Conservation (phyloP, 192 early-diverging fungal genomes). For the Entomortierella lignicola region DNA sequence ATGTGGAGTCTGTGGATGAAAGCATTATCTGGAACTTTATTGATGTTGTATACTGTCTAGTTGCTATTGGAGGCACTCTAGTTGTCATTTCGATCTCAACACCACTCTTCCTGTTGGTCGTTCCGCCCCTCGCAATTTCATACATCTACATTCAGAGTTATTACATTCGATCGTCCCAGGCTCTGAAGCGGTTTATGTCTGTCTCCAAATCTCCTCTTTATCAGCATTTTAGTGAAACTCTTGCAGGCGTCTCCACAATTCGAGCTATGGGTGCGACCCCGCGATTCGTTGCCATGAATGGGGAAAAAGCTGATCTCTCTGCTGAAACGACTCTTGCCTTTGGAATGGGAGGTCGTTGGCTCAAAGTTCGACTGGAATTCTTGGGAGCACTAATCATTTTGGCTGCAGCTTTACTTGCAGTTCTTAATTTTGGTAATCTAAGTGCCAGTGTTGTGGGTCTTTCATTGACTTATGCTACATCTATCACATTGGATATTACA, state of each 20-base stretch:
- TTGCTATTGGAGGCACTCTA: constrained; percentile 55
- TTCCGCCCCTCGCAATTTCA: constrained; percentile 59
- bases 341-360: constrained; percentile 82
- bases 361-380: constrained; percentile 80
- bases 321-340: constrained; percentile 10
- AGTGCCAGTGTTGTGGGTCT: constrained; percentile 86
- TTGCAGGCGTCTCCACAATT: constrained; percentile 71
- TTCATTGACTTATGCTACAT: constrained; percentile 81
- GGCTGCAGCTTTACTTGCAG: constrained; percentile 69
- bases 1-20: constrained; percentile 87
- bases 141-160: constrained; percentile 62
- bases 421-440: constrained; percentile 56
- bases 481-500: constrained; percentile 77
- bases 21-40: constrained; percentile 63
- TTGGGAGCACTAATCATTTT: constrained; percentile 76
- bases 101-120: constrained; percentile 54
- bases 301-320: constrained; percentile 7
- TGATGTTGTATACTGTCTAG: constrained; percentile 52
- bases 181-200: constrained; percentile 85
- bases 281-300: constrained; percentile 69
- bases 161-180: constrained; percentile 79
- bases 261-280: constrained; percentile 66
- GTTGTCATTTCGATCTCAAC: constrained; percentile 56
- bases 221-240: constrained; percentile 72
- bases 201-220: constrained; percentile 83